These are phyloP conservation scores for Fusarium sp. DNA, from an alignment of 2,329 filamentous ascomycete species.

Conservation along the genomic window DNA sequence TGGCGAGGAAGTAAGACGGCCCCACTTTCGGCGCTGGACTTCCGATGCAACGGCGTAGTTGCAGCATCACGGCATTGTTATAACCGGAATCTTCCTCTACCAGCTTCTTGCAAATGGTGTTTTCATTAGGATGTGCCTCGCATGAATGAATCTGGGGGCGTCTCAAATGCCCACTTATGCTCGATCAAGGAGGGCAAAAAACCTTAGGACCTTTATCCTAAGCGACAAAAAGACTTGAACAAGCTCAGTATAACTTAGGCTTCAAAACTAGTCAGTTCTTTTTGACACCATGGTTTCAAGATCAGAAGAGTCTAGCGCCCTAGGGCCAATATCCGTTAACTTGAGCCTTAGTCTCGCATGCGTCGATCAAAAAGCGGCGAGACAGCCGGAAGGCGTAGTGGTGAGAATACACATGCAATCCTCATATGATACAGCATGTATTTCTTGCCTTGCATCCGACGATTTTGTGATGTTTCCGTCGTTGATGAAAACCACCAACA, in stretches of 20 bases:
- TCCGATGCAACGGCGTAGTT: not conserved
- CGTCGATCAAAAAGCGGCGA: not conserved
- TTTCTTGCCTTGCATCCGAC: rapidly evolving
- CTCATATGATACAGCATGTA: not conserved
- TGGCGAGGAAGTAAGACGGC: not conserved
- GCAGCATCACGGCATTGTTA: not conserved
- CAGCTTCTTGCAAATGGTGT: not conserved
- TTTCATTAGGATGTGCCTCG: not conserved
- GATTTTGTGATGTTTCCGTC: not conserved
- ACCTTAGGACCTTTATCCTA: rapidly evolving
- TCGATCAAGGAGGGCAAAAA: not conserved
- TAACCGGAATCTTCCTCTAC: not conserved
- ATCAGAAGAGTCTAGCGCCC: not conserved
- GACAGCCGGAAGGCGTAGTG: not conserved
- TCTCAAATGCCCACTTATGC: not conserved
- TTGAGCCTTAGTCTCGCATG: not conserved
- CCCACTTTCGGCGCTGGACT: not conserved
- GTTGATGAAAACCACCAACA: not conserved
- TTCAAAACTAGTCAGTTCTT: not conserved
- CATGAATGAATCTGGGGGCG: too few relatives aligned
- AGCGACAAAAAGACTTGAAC: not conserved
- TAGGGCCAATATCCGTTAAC: not conserved
- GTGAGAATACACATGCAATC: not conserved
- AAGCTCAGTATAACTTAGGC: rapidly evolving
- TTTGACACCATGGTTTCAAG: too few relatives aligned